These are phyloP conservation scores for Mallotus repandus DNA, from an alignment of 441 rosid species.

Conservation along the genomic window DNA sequence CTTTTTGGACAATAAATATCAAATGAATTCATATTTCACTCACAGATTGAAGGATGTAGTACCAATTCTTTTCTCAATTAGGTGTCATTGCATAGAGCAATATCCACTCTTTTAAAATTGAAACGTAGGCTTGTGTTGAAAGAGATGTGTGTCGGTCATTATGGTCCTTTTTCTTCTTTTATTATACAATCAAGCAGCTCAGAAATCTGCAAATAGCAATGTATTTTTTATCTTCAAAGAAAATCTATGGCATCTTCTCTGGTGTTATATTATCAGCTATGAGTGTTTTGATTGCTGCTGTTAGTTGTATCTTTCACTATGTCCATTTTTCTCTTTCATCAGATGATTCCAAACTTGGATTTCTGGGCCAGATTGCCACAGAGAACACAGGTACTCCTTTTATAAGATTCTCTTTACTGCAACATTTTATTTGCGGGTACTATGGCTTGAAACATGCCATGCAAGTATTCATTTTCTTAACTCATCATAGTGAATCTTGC, in stretches of 20 bases:
- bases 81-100: background rate
- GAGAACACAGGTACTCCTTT: constrained; percentile 56
- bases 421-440: background rate
- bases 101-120: background rate
- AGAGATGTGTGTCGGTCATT: background rate
- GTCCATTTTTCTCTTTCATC: constrained; percentile 18
- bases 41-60: background rate
- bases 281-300: no score
- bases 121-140: background rate
- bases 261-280: background rate
- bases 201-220: constrained; percentile 1
- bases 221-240: background rate
- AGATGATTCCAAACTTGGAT: constrained; percentile 83
- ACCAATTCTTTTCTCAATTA: background rate
- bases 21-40: background rate
- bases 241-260: background rate
- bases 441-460: background rate
- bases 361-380: constrained; percentile 75
- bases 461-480: no score
- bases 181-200: background rate
- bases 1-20: background rate
- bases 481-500: background rate
- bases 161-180: background rate
- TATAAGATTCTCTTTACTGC: background rate
- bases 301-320: background rate